These are phyloP conservation scores for Logfia minima DNA, from an alignment of 129 eudicot species.

Conservation along the genomic window DNA sequence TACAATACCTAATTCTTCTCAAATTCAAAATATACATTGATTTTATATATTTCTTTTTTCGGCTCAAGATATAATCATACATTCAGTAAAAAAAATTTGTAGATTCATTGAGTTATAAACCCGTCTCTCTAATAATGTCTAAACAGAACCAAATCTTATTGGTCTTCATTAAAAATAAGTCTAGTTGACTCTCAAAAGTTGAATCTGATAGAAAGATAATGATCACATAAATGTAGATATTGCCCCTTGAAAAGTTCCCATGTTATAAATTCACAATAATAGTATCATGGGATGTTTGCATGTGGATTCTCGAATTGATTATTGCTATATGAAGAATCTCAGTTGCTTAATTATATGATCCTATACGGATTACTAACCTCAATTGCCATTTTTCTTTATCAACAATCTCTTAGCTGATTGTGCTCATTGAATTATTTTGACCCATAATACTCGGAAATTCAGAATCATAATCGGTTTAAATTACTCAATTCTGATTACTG, in stretches of 20 bases:
- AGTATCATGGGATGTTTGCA: not conserved
- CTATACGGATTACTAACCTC: not conserved
- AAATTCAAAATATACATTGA: not conserved
- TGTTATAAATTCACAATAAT: constrained; percentile 6
- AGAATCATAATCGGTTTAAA: not conserved
- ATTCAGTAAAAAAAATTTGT: not conserved
- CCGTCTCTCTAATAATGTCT: not conserved
- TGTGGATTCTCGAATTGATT: not conserved
- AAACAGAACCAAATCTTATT: constrained; percentile 4
- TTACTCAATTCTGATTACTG: not conserved
- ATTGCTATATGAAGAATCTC: not conserved
- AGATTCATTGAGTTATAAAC: not conserved
- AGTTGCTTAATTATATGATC: not conserved
- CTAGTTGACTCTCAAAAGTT: not conserved
- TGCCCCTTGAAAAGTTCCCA: constrained; percentile 13
- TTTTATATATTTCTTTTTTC: not conserved
- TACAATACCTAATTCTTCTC: not conserved
- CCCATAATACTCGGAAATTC: not conserved
- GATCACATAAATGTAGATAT: not conserved
- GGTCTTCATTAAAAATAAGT: constrained; percentile 4
- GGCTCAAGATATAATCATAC: not conserved
- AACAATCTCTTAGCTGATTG: not conserved
- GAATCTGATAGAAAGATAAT: not conserved
- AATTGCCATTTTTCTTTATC: not conserved
- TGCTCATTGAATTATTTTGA: not conserved